Percentiles rank a stretch among this genome's conserved stretches.
Evolutionary conservation across 352 stramenopile species (phyloP).

Genomic region (Phytopythium sindhum): DNA sequence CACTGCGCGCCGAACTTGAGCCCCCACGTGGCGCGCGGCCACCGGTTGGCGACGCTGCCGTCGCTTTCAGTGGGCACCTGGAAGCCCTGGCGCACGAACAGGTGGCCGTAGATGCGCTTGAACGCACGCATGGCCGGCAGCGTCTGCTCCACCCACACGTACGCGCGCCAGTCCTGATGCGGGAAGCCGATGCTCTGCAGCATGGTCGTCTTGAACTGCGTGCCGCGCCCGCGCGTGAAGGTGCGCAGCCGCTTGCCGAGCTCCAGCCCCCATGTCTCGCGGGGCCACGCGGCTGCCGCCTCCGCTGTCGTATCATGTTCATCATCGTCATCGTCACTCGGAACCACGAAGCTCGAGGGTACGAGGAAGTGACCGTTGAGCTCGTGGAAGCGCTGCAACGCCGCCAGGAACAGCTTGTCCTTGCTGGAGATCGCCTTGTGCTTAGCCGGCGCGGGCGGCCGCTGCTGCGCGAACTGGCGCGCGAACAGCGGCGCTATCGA

Average conservation of each 20-base stretch:
- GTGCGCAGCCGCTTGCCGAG: conserved; percentile 49
- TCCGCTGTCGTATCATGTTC: not conserved
- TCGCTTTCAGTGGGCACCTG: conserved; percentile 65
- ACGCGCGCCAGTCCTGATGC: conserved; percentile 62
- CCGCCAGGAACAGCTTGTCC: conserved; percentile 50
- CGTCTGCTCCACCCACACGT: conserved; percentile 72
- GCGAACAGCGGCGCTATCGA: not conserved
- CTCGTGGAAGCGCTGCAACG: conserved; percentile 46
- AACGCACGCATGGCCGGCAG: conserved; percentile 76
- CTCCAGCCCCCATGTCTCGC: conserved; percentile 42
- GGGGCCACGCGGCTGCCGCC: conserved; percentile 31
- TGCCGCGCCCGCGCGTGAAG: conserved; percentile 55
- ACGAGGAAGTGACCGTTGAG: conserved; percentile 72
- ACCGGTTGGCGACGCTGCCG: conserved; percentile 29
- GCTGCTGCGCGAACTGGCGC: not conserved
- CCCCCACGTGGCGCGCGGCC: conserved; percentile 84
- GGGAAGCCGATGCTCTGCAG: conserved; percentile 65
- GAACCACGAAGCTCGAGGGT: conserved; percentile 54
- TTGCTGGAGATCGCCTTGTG: conserved; percentile 25
- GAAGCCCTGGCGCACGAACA: conserved; percentile 90
- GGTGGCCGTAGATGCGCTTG: conserved; percentile 85
- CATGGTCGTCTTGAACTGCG: conserved; percentile 53
- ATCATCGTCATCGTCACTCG: conserved; percentile 5
- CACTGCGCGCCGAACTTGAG: conserved; percentile 88
- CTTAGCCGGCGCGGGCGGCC: not conserved